A percentile compares a stretch with the other conserved stretches of the same genome.
phyloP scores from a whole-genome alignment of 306 rosid genomes.

The Cicer bijugum region DNA sequence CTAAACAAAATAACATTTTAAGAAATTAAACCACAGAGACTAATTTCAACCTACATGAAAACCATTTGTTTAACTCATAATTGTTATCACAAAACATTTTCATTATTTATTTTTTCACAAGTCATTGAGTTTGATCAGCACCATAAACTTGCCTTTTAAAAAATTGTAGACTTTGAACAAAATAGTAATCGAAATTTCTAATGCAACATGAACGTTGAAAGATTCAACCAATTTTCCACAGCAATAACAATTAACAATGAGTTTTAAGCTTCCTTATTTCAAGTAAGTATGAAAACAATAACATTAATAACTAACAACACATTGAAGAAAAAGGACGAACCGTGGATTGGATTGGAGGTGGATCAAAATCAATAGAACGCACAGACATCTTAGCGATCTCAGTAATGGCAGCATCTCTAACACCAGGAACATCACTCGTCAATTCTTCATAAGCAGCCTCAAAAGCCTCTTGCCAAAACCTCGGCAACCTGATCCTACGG shows the following conservation, averaged over 20 bases:
- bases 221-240: neutral
- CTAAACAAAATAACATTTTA: neutral
- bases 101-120: neutral
- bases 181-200: neutral
- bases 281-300: neutral
- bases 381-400: constrained; percentile 98
- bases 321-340: constrained; percentile 51
- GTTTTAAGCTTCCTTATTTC: neutral
- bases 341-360: constrained; percentile 75
- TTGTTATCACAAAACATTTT: neutral
- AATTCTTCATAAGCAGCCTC: constrained; percentile 96
- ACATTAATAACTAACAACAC: neutral
- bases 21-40: neutral
- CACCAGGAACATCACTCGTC: constrained; percentile 75
- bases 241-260: neutral
- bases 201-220: neutral
- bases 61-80: neutral
- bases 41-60: neutral
- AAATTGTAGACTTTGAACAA: neutral
- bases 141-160: neutral
- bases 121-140: neutral
- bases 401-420: constrained; percentile 73
- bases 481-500: constrained; percentile 87
- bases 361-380: constrained; percentile 76
- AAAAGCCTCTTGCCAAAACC: constrained; percentile 95